phyloP scores from a whole-genome alignment of 2,329 filamentous ascomycete genomes.

The Teratosphaeria zuluensis region DNA sequence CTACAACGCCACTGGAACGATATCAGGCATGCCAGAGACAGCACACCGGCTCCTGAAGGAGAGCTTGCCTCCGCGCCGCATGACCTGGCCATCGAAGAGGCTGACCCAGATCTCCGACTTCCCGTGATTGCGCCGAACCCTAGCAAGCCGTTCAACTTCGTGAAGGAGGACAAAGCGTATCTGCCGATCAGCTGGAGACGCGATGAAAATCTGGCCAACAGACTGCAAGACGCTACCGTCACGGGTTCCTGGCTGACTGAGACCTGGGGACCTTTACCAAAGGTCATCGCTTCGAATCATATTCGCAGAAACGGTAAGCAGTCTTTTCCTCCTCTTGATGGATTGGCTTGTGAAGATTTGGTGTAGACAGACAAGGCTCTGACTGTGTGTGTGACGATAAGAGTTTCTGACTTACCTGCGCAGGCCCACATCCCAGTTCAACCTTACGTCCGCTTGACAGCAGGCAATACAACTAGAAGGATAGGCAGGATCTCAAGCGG shows the following conservation, averaged over 20 bases:
- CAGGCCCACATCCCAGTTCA: background rate
- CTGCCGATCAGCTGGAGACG: background rate
- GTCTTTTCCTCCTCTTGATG: background rate
- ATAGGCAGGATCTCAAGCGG: background rate
- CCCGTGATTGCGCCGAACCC: background rate
- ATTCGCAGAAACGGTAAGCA: background rate
- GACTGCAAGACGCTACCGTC: background rate
- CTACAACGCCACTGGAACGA: background rate
- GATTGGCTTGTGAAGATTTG: background rate
- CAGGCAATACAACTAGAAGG: background rate
- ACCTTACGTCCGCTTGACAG: background rate
- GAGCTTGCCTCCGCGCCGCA: background rate
- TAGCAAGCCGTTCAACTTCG: background rate
- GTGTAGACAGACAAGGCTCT: no score
- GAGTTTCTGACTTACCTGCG: background rate
- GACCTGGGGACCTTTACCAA: background rate
- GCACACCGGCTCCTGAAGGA: background rate
- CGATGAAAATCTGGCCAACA: background rate
- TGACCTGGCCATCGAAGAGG: background rate
- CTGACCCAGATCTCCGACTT: background rate
- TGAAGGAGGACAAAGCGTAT: background rate
- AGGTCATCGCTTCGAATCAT: background rate
- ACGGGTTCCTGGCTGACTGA: background rate
- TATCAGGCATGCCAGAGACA: background rate
- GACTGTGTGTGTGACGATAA: no score